Evolutionary conservation across 1,284 basidiomycete genomes (phyloP).

Genomic region (Mrakiaceae sp.): DNA sequence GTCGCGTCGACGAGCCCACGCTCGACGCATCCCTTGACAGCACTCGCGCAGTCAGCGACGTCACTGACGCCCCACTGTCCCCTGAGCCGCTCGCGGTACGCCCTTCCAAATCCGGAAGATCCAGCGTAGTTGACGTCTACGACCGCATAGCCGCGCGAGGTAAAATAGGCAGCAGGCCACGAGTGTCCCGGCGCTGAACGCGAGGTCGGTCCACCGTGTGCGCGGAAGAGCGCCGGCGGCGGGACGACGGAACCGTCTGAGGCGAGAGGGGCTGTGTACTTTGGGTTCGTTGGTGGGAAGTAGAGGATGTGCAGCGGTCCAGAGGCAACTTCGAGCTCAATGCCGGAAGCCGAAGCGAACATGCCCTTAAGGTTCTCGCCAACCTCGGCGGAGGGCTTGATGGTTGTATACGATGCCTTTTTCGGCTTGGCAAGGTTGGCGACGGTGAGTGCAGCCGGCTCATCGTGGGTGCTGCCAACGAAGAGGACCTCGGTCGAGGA

Average conservation of each 20-base stretch:
- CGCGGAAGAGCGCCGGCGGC: constrained; percentile 31
- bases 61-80: constrained; percentile 35
- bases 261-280: constrained; percentile 17
- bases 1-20: constrained; percentile 23
- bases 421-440: constrained; percentile 15
- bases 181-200: not conserved
- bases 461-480: constrained; percentile 19
- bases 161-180: constrained; percentile 27
- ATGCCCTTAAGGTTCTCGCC: constrained; percentile 5
- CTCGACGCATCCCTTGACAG: constrained; percentile 29
- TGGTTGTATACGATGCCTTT: constrained; percentile 10
- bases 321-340: constrained; percentile 11
- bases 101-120: constrained; percentile 28
- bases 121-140: constrained; percentile 33
- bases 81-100: constrained; percentile 30
- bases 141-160: constrained; percentile 25
- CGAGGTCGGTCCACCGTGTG: constrained; percentile 32
- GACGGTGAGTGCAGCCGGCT: constrained; percentile 19
- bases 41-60: constrained; percentile 30
- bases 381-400: constrained; percentile 12
- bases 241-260: constrained; percentile 18
- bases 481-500: constrained; percentile 21
- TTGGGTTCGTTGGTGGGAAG: constrained; percentile 29
- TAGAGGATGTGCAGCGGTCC: constrained; percentile 25
- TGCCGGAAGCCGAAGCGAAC: constrained; percentile 5